Base-by-base conservation (phyloP, 257 asterid genomes). In the Nyctanthes arbortristis region DNA sequence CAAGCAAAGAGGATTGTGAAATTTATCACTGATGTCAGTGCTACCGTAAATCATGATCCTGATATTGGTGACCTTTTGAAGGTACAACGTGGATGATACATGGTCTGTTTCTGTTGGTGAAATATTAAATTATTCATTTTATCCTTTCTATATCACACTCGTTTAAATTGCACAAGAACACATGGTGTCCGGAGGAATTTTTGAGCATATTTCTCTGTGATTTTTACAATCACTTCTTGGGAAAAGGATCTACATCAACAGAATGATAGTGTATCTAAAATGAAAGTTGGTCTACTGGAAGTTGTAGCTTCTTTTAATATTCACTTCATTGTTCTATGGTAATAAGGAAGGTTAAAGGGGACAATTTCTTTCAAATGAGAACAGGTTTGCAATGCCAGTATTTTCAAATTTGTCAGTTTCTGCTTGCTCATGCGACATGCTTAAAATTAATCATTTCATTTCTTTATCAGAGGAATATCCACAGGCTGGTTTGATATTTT, bases 1-100 rank as follows among this genome's bases (percentile, higher is more conserved):
- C 88, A 85, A 77, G 87, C 88, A 6, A 85, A 85, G 79, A 85
- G 87, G 57, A 85, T 85, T 1, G 91, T 85, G 67, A 85, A 83
- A 39, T 83, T 85, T 54, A 85, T 85, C 43, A 71, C 88, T 32
- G 88, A 85, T 65, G 84, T 83, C 2, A 88, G 87, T 10, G 82
- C 75, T 47, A 85, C 91, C 33, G 75, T 85, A 69, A 85, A 85
- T 33, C 83, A 79, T 58, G 92, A 86, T 71, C 72, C 87, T 31
- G 89, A 83, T 8, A 85, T 85, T 24, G 89, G 85, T 66, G 85
- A 85, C 62, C 87, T 83, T 65, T 71, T 85, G 61, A 85, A 85
- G 91, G 91, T 85, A 80, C 33, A 68, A 7, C 13, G 22, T 32
- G 33, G 36, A 33, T 59, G 16, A 25, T 30, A 10, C 10, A 9